These are phyloP conservation scores for Myriosclerotinia curreyana DNA, from an alignment of 2,329 filamentous ascomycete species.

Conservation along the genomic window DNA sequence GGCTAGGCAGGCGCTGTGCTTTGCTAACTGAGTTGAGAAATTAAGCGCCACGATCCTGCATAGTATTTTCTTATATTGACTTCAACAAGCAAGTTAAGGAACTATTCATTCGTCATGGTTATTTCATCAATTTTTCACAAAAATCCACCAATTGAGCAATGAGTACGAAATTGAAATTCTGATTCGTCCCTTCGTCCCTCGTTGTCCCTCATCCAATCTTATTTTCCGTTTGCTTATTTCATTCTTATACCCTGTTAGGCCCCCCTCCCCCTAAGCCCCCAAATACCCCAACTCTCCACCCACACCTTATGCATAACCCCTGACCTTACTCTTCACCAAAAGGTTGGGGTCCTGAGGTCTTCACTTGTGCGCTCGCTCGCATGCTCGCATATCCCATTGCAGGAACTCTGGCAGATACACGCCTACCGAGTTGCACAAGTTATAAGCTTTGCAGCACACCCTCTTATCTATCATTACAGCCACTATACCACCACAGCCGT, in stretches of 20 bases:
- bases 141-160: not conserved
- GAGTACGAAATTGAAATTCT: not conserved
- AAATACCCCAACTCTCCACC: not conserved
- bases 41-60: conserved; percentile 19
- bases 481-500: conserved; percentile 1
- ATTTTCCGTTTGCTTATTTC: not conserved
- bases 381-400: not conserved
- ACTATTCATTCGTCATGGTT: not conserved
- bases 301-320: conserved; percentile 12
- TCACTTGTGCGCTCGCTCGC: not conserved
- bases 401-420: not conserved
- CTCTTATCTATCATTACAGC: not conserved
- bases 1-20: not conserved
- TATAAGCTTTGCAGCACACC: not conserved
- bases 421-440: not conserved
- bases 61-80: not conserved
- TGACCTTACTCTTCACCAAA: not conserved
- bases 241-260: not conserved
- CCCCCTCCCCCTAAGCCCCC: conserved; percentile 1
- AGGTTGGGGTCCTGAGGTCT: conserved; percentile 4
- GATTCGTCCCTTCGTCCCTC: not conserved
- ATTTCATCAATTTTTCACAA: not conserved
- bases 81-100: not conserved
- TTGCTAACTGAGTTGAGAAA: not conserved
- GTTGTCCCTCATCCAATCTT: not conserved